Base-by-base conservation (phyloP, 2,329 filamentous ascomycete genomes). In the Moelleriella libera region DNA sequence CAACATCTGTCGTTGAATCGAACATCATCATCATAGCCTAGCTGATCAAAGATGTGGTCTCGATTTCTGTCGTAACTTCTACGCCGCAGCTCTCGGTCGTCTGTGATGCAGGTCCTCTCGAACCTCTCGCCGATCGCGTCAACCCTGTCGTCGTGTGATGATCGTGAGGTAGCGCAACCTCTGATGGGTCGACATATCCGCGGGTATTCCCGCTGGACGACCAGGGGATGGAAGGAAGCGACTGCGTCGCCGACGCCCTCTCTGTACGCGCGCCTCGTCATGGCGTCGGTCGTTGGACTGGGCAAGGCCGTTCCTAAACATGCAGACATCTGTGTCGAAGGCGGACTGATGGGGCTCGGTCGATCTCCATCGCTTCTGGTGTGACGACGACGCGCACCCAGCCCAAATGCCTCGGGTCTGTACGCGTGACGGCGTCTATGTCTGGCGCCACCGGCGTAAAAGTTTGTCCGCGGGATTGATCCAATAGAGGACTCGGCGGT, bases 401-500 rank as follows among this genome's bases (percentile, higher is more conserved):
- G 37, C 5, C 55, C 53, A 42, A 52, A 54, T 12, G 48, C 28
- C 46, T 53, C 52, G n/a, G 50, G 51, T 4, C 51, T 48, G 32
- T 45, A 46, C 5, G 44, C 44, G n/a, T 47, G 48, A 6, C 51
- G 51, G 21, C 46, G 47, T 11, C 48, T 52, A 34, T 46, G 45
- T 29, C 49, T 56, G 14, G 47, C 48, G 30, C 44, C 47, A 14
- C 51, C 51, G 7, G 14, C 43, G 11, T 42, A 51, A 41, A 50
- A 46, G n/a, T 44, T 37, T 10, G 48, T 48, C 4, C 42, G 51
- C 3, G 50, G 51, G 39, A 46, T 46, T 7, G 50, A 54, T 10
- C 49, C 47, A 9, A 51, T 31, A 5, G 57, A 57, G 2, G 57
- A 56, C 9, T 45, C 43, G 5, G 52, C 51, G 1, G 57, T 58